These are phyloP conservation scores for Hanseniaspora sp. DNA, from an alignment of 1,139 yeast genomes.

Conservation along the genomic window DNA sequence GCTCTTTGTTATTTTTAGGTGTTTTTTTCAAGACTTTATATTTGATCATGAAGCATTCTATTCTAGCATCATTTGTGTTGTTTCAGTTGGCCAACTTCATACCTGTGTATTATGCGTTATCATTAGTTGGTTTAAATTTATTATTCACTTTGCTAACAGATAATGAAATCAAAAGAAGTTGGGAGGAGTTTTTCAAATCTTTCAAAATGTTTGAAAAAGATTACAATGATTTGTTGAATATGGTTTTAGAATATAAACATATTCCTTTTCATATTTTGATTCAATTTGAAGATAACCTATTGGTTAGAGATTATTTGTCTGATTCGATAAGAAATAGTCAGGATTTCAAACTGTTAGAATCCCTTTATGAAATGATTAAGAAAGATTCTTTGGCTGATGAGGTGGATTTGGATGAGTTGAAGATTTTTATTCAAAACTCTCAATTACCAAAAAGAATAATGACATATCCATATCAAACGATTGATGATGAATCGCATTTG, in stretches of 20 bases:
- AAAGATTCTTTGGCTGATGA: not conserved
- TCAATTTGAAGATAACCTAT: not conserved
- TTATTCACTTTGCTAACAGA: constrained; percentile 22
- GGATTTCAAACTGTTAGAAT: not conserved
- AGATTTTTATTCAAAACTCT: not conserved
- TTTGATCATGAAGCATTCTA: constrained; percentile 21
- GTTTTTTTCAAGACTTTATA: constrained; percentile 19
- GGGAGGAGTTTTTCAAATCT: constrained; percentile 22
- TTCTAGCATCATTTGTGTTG: constrained; percentile 21
- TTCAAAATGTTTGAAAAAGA: constrained; percentile 19
- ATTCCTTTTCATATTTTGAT: not conserved
- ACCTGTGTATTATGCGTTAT: constrained; percentile 19
- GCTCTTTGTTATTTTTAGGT: not conserved
- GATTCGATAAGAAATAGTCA: constrained; percentile 4
- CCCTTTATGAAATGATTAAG: not conserved
- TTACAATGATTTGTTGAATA: constrained; percentile 6
- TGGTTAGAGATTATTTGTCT: constrained; percentile 2
- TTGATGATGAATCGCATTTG: not conserved
- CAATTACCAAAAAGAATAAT: not conserved
- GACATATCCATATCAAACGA: constrained; percentile 1
- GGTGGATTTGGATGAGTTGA: not conserved
- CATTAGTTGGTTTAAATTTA: constrained; percentile 19
- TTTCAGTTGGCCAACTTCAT: constrained; percentile 21
- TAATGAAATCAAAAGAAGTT: constrained; percentile 23
- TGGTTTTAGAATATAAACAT: constrained; percentile 11